Conservation (phyloP, 176 grass and related monocot species). For the Calamus simplicifolius region DNA sequence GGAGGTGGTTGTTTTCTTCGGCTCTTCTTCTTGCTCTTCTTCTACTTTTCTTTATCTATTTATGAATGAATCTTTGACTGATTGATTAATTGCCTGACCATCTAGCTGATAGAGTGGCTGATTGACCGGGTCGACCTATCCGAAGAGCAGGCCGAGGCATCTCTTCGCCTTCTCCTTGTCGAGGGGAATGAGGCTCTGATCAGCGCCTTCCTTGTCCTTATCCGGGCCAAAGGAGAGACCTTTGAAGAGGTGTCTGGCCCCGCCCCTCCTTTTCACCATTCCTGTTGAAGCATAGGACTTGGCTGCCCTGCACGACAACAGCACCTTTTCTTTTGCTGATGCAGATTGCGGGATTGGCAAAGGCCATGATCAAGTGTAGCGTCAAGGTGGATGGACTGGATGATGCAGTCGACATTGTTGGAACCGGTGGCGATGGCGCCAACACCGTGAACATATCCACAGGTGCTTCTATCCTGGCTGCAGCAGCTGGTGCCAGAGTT, state of each 20-base stretch:
- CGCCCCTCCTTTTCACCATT: too few relatives aligned
- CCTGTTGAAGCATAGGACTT: not conserved
- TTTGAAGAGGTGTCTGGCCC: constrained; percentile 53
- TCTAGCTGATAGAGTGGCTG: constrained; percentile 7
- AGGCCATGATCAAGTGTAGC: constrained; percentile 67
- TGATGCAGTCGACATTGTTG: constrained; percentile 77
- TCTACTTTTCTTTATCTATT: too few relatives aligned
- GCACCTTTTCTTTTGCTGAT: not conserved
- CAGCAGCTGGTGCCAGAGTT: constrained; percentile 71
- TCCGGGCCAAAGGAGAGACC: constrained; percentile 91
- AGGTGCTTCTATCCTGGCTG: constrained; percentile 73
- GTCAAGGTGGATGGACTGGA: constrained; percentile 51
- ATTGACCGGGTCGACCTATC: constrained; percentile 61
- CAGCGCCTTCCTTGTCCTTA: constrained; percentile 85
- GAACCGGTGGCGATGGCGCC: constrained; percentile 78
- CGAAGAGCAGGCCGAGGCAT: constrained; percentile 70
- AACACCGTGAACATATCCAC: constrained; percentile 99
- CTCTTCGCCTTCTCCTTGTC: constrained; percentile 52
- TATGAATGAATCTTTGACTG: too few relatives aligned
- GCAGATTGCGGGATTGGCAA: constrained; percentile 85
- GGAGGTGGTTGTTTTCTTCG: too few relatives aligned
- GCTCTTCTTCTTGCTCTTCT: too few relatives aligned
- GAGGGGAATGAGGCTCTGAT: constrained; percentile 68
- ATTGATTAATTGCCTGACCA: too few relatives aligned
- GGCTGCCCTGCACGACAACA: too few relatives aligned